Conservation (phyloP, 495 filamentous ascomycete species). For the Chaetomium cochliodes region DNA sequence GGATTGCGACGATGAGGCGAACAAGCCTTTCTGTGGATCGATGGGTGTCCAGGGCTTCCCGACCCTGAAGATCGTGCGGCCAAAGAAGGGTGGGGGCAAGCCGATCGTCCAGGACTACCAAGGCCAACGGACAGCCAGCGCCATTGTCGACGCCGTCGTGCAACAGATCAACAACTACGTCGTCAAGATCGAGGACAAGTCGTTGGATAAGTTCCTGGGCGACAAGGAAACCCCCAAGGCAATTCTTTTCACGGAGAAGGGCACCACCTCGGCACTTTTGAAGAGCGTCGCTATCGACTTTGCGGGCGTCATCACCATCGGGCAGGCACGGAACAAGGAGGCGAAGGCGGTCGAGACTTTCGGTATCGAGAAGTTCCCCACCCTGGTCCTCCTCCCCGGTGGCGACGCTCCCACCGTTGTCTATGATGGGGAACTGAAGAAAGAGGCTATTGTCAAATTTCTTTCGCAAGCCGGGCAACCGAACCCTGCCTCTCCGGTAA, state of each 20-base stretch:
- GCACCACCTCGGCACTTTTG: slow-evolving; percentile 75
- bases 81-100: slow-evolving; percentile 70
- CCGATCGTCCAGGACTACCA: slow-evolving; percentile 92
- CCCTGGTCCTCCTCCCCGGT: slow-evolving; percentile 76
- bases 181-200: slow-evolving; percentile 79
- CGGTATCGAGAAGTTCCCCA: slow-evolving; percentile 73
- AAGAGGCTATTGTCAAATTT: slow-evolving; percentile 77
- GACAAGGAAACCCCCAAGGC: slow-evolving; percentile 75
- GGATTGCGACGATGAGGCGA: slow-evolving; percentile 92
- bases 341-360: slow-evolving; percentile 67
- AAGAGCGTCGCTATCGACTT: slow-evolving; percentile 89
- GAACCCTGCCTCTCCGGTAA: slow-evolving; percentile 60
- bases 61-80: slow-evolving; percentile 90
- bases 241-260: slow-evolving; percentile 93
- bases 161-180: slow-evolving; percentile 91
- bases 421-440: slow-evolving; percentile 85
- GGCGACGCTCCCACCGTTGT: slow-evolving; percentile 65
- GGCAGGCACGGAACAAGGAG: slow-evolving; percentile 85
- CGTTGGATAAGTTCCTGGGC: slow-evolving; percentile 71
- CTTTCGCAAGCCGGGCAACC: slow-evolving; percentile 76
- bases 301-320: slow-evolving; percentile 74
- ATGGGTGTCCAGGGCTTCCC: slow-evolving; percentile 97
- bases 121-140: slow-evolving; percentile 75
- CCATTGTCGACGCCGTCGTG: slow-evolving; percentile 81
- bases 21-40: slow-evolving; percentile 81